Evolutionary conservation across 2,329 filamentous ascomycete genomes (phyloP), one percentile per base, ranked within the genome.

Genomic region (Sporothrix humicola): DNA sequence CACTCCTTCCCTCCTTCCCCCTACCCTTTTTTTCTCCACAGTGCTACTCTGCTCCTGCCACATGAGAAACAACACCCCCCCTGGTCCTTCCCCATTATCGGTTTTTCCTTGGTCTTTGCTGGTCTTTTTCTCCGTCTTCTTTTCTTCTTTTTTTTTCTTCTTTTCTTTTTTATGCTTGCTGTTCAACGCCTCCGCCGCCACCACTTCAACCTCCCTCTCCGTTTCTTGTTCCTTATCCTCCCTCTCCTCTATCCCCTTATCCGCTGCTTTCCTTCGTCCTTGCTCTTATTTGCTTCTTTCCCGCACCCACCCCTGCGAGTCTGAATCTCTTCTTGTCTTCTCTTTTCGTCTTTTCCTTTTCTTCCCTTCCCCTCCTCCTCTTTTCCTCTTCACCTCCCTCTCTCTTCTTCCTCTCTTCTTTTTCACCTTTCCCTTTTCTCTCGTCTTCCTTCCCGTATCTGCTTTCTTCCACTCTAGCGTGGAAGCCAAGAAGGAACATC

Each of bases 221-320:
- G 10, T 9, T 37, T 17, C 42, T 69, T 50, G 31, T 20, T 70
- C 61, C 52, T 69, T 15, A 37, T 37, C 8, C 15, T 50, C 15
- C 12, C 44, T 20, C 23, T 23, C 46, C n/a, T n/a, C 31, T 26
- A 26, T 26, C 17, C 52, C 20, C 63, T 50, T 54, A 52, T 69
- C 56, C 58, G 10, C 37, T 71, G 42, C 59, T 56, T 65, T 50
- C 23, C 44, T 52, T 52, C 42, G 31, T 52, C 42, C 17, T 48
- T 23, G 10, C 37, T 70, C 42, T 73, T 69, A 54, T 63, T 73
- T 63, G 54, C 54, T 58, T 69, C 31, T 52, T 37, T 68, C 46
- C 63, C 63, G 10, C 61, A 52, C 63, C 46, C 48, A 12, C 68
- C 44, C 44, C 31, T 50, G 42, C n/a, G n/a, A 66, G 37, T 17